Conservation (phyloP, 148 eudicot species). For the Chenopodium suecicum region DNA sequence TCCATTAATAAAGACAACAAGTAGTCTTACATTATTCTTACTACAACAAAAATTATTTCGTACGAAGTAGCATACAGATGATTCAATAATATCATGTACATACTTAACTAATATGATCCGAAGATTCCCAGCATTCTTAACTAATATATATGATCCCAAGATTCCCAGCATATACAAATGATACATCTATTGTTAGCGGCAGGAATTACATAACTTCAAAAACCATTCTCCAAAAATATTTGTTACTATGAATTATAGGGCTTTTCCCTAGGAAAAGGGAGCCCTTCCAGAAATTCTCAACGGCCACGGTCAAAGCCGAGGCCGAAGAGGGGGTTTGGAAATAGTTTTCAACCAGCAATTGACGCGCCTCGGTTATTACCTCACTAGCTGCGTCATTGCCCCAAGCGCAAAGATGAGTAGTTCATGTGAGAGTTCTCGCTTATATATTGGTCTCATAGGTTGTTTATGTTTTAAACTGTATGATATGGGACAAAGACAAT, state of each 20-base stretch:
- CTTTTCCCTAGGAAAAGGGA: background rate
- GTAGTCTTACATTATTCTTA: no score
- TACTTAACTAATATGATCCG: no score
- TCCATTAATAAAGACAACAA: no score
- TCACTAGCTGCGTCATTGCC: background rate
- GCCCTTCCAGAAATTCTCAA: background rate
- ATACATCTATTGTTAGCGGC: no score
- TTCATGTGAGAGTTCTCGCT: no score
- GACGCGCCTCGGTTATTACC: background rate
- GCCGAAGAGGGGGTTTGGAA: background rate
- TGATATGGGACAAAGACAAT: background rate
- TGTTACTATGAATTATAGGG: background rate
- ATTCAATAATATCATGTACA: no score
- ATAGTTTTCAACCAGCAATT: background rate
- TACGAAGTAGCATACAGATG: no score
- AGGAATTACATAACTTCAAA: no score
- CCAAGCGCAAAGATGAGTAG: background rate
- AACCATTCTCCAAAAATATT: background rate
- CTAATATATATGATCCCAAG: no score
- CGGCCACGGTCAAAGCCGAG: background rate
- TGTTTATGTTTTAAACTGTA: background rate
- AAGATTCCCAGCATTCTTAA: no score
- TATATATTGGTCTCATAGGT: background rate
- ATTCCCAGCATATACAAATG: no score
- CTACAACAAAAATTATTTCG: no score